These are phyloP conservation scores for Apophysomyces trapeziformis DNA, from an alignment of 371 early-diverging fungal species.

Conservation along the genomic window DNA sequence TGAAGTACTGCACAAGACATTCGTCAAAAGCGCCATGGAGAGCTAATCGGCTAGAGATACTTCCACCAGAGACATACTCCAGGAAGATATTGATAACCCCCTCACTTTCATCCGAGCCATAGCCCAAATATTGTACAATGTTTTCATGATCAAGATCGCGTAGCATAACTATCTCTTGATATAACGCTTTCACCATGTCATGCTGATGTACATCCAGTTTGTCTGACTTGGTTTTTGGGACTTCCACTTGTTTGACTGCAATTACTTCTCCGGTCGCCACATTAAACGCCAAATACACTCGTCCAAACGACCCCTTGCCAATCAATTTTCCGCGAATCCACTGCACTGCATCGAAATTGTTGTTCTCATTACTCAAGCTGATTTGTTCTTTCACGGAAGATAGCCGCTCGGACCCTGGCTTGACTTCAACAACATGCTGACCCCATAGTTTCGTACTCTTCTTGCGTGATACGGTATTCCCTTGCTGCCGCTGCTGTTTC, in stretches of 20 bases:
- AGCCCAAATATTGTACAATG: slow-evolving; percentile 83
- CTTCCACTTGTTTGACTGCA: slow-evolving; percentile 97
- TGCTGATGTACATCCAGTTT: slow-evolving; percentile 32
- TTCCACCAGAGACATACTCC: slow-evolving; percentile 91
- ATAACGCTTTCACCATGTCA: slow-evolving; percentile 63
- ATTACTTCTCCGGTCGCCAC: slow-evolving; percentile 84
- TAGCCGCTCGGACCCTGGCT: slow-evolving; percentile 36
- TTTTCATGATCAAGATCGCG: slow-evolving; percentile 83
- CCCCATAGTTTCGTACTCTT: slow-evolving; percentile 69
- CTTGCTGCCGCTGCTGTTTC: slow-evolving; percentile 12
- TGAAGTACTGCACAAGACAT: slow-evolving; percentile 76
- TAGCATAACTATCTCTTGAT: slow-evolving; percentile 85
- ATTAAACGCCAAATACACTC: slow-evolving; percentile 93
- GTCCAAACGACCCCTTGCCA: slow-evolving; percentile 97
- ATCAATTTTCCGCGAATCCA: slow-evolving; percentile 93
- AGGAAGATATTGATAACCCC: slow-evolving; percentile 84
- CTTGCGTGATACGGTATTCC: slow-evolving; percentile 37
- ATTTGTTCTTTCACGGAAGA: slow-evolving; percentile 20
- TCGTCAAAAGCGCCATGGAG: slow-evolving; percentile 79
- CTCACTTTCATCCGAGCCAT: slow-evolving; percentile 66
- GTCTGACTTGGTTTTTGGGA: slow-evolving; percentile 44
- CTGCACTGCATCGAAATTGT: slow-evolving; percentile 20
- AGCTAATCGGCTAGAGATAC: slow-evolving; percentile 70
- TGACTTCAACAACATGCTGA: slow-evolving; percentile 52
- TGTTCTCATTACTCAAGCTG: slow-evolving; percentile 16